phyloP scores from a whole-genome alignment of 1,284 basidiomycete species.

The Ceraceosorus bombacis region DNA sequence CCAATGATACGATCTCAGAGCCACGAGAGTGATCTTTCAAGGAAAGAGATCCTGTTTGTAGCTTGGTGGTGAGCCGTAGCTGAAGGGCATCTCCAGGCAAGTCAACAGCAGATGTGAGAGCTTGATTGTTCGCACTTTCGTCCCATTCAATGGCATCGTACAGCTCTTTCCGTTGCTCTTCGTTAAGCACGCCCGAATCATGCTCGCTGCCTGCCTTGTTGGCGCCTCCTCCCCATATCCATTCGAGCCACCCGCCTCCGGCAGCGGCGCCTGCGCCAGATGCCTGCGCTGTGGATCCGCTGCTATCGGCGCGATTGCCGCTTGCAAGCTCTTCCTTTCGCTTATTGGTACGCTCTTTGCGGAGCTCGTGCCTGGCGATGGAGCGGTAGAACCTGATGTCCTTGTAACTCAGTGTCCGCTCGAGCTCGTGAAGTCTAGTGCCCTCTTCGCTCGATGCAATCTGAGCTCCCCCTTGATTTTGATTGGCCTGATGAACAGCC shows the following conservation, averaged over 20 bases:
- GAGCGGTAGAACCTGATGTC: constrained; percentile 97
- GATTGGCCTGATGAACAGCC: constrained; percentile 26
- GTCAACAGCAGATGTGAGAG: constrained; percentile 33
- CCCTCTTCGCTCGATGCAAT: constrained; percentile 29
- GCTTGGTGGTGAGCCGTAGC: constrained; percentile 61
- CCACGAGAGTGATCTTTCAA: constrained; percentile 35
- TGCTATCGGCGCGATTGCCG: constrained; percentile 60
- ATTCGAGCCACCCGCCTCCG: constrained; percentile 43
- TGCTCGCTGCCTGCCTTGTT: constrained; percentile 19
- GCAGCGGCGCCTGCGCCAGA: constrained; percentile 3
- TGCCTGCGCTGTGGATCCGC: not conserved
- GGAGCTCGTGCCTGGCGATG: constrained; percentile 78
- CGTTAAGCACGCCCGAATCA: constrained; percentile 63
- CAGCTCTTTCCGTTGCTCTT: constrained; percentile 83
- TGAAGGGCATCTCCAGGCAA: constrained; percentile 75
- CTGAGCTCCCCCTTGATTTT: constrained; percentile 30
- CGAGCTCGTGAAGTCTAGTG: constrained; percentile 60
- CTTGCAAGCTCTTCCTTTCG: constrained; percentile 44
- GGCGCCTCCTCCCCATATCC: constrained; percentile 40
- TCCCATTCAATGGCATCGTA: constrained; percentile 93
- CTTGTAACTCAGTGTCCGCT: constrained; percentile 79
- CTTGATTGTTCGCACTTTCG: constrained; percentile 30
- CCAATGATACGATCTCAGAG: constrained; percentile 71
- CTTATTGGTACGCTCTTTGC: constrained; percentile 61
- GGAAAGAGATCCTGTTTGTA: constrained; percentile 39